These are phyloP conservation scores for Entamoeba invadens DNA, from an alignment of 208 protist genomes.

Conservation along the genomic window DNA sequence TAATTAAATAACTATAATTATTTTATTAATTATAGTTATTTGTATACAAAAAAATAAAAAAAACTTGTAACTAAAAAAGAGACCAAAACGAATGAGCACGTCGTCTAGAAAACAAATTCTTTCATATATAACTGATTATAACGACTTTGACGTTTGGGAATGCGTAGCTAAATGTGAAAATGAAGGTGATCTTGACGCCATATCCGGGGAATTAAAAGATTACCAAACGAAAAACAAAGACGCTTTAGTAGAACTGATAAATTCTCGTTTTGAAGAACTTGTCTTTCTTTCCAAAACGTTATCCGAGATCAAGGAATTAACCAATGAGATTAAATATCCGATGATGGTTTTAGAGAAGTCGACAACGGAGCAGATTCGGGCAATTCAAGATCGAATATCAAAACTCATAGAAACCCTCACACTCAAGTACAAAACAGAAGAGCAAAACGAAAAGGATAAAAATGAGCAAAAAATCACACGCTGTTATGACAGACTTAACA, in stretches of 20 bases:
- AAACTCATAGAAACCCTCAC: background rate
- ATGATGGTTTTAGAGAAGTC: background rate
- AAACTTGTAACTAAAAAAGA: background rate
- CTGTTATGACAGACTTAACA: background rate
- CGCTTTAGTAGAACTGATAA: background rate
- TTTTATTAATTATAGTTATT: too few relatives aligned
- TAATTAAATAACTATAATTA: too few relatives aligned
- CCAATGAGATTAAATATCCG: background rate
- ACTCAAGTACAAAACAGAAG: background rate
- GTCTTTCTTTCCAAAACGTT: background rate
- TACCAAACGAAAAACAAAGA: background rate
- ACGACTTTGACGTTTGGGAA: background rate
- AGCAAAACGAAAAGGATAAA: background rate
- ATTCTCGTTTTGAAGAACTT: background rate
- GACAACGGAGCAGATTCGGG: background rate
- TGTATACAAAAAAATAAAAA: too few relatives aligned
- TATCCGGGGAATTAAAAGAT: background rate
- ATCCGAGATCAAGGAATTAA: background rate
- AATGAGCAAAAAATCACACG: background rate
- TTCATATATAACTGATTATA: background rate
- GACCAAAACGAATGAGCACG: background rate
- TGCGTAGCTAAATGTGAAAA: background rate
- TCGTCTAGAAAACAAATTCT: background rate
- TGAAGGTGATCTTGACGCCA: background rate
- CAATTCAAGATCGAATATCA: background rate